These are phyloP conservation scores for Arthroderma uncinatum DNA, from an alignment of 2,329 filamentous ascomycete species.

Conservation along the genomic window DNA sequence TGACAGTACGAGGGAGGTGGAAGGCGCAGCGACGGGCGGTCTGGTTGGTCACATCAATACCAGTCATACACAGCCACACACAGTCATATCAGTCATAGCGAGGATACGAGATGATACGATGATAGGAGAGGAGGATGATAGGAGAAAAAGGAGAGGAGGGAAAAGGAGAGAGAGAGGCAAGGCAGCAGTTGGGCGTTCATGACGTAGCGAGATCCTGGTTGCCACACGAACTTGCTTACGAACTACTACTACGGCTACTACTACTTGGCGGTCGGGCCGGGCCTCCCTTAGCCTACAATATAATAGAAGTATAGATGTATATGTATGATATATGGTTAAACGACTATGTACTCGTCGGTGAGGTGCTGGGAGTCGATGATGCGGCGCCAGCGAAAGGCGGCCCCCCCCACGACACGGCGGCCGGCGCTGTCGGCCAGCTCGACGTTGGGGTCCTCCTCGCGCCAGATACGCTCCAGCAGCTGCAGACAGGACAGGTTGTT, in stretches of 20 bases:
- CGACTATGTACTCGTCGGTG: conserved; percentile 25
- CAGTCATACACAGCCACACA: no score
- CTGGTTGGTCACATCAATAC: no score
- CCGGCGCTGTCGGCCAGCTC: not conserved
- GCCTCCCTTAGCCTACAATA: not conserved
- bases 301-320: not conserved
- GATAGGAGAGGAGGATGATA: no score
- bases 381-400: conserved; percentile 23
- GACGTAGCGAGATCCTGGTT: not conserved
- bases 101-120: no score
- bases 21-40: no score
- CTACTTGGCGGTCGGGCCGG: no score
- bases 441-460: conserved; percentile 26
- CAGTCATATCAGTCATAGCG: no score
- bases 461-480: conserved; percentile 75
- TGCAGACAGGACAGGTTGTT: conserved; percentile 83
- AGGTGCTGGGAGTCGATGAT: conserved; percentile 22
- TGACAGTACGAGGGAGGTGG: not conserved
- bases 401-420: conserved; percentile 7
- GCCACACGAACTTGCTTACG: no score
- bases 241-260: no score
- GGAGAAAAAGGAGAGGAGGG: not conserved
- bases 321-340: conserved; percentile 25
- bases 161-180: not conserved
- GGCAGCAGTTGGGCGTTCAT: not conserved